Evolutionary conservation across 331 rosid species (phyloP).

Genomic region (Telfairia occidentalis): DNA sequence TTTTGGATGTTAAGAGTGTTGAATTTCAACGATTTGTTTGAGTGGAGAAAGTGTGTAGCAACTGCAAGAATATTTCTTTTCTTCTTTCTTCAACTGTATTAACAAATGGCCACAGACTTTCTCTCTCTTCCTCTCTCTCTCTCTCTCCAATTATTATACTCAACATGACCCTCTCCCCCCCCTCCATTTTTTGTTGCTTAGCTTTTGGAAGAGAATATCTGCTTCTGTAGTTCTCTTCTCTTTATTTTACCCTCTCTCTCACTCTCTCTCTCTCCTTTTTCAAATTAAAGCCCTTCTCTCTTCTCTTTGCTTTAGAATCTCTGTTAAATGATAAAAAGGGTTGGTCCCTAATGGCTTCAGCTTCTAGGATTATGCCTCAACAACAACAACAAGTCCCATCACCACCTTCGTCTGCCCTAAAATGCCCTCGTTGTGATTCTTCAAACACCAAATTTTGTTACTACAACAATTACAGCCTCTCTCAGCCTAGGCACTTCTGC

Average conservation of each 20-base stretch:
- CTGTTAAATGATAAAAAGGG: constrained; percentile 33
- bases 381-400: constrained; percentile 21
- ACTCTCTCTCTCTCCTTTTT: background rate
- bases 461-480: constrained; percentile 89
- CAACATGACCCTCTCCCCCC: constrained; percentile 25
- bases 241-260: constrained; percentile 33
- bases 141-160: constrained; percentile 63
- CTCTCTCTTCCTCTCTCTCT: constrained; percentile 6
- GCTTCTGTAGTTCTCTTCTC: constrained; percentile 25
- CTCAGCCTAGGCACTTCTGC: constrained; percentile 94
- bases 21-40: background rate
- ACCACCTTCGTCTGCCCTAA: constrained; percentile 13
- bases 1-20: background rate
- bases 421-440: constrained; percentile 91
- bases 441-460: constrained; percentile 89
- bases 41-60: constrained; percentile 39
- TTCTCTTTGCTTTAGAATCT: constrained; percentile 20
- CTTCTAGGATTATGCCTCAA: constrained; percentile 35
- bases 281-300: background rate
- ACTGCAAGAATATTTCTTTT: constrained; percentile 41
- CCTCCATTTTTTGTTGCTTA: constrained; percentile 62
- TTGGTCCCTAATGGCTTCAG: constrained; percentile 34
- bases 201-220: constrained; percentile 77
- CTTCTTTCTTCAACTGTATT: constrained; percentile 36
- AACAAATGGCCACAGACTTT: constrained; percentile 66